A percentile compares a stretch with the other conserved stretches of the same genome.
Conservation (phyloP, 768 basidiomycete species). For the Sutorius australiensis region DNA sequence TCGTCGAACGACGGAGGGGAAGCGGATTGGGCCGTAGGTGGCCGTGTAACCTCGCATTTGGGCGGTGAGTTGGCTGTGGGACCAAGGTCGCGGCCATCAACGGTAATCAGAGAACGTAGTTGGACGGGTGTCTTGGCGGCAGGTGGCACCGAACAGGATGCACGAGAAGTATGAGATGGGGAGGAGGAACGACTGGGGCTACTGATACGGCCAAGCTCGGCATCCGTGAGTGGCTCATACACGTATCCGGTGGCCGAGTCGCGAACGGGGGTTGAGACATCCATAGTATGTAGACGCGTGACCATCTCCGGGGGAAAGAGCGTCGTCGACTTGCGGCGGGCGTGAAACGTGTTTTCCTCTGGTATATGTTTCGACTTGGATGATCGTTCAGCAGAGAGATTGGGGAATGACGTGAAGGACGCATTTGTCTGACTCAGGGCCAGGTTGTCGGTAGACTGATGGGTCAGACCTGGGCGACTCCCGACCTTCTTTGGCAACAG, state of each 20-base stretch:
- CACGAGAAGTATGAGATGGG: conserved; percentile 16
- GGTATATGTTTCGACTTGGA: conserved; percentile 23
- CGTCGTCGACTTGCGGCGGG: conserved; percentile 34
- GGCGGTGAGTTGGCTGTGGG: not conserved
- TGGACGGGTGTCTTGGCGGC: conserved; percentile 14
- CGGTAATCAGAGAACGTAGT: conserved; percentile 20
- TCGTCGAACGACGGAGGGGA: conserved; percentile 34
- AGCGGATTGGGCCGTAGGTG: conserved; percentile 13
- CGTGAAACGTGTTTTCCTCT: conserved; percentile 34
- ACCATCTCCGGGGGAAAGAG: conserved; percentile 29
- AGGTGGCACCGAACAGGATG: conserved; percentile 7
- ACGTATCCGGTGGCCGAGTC: conserved; percentile 23
- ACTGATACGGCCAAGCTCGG: conserved; percentile 22
- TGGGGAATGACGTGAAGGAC: conserved; percentile 28
- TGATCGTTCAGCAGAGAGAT: conserved; percentile 20
- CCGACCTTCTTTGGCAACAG: conserved; percentile 32
- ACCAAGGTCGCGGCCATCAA: conserved; percentile 12
- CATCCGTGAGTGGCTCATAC: conserved; percentile 29
- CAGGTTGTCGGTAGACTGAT: conserved; percentile 27
- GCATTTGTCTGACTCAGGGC: conserved; percentile 20
- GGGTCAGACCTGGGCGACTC: conserved; percentile 26
- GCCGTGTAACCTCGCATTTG: conserved; percentile 11
- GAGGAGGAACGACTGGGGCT: conserved; percentile 5
- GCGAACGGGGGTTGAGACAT: conserved; percentile 25
- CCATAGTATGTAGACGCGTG: conserved; percentile 30